Evolutionary conservation across 257 asterid genomes (phyloP), one percentile per base, ranked within the genome.

Genomic region (Orobanche coerulescens): DNA sequence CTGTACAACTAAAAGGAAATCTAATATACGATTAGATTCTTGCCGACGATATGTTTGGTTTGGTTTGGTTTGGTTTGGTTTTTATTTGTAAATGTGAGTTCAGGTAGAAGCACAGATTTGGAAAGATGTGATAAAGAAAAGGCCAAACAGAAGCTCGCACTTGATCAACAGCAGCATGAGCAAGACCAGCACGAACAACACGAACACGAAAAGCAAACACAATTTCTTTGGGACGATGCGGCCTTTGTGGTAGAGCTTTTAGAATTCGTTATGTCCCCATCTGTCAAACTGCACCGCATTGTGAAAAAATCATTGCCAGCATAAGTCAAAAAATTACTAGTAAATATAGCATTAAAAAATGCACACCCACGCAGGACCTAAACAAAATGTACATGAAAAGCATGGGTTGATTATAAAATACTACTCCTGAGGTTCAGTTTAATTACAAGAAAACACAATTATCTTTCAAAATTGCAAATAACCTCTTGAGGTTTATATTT

Each of bases 231-330:
- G 52, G 23, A 46, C 23, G n/a, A n/a, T 46, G 52, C n/a, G n/a
- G n/a, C 52, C 52, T n/a, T n/a, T n/a, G 24, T 18, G 3, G 14
- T 16, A 26, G 54, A 47, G 54, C 51, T 59, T 23, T 19, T 13
- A 5, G 47, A 44, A 49, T 42, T 33, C 5, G 18, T 61, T 9
- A 53, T 25, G 43, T 30, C 68, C 48, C 70, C 67, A 60, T 67
- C 70, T 13, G 14, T 50, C 57, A 15, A 51, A 53, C 83, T 76
- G 80, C 58, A 65, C 12, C 18, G 39, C 49, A 58, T 14, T 5
- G n/a, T 58, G 26, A 55, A 12, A 22, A 42, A 22, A 31, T 19
- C 19, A 72, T n/a, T n/a, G n/a, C n/a, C n/a, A n/a, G n/a, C n/a
- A n/a, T n/a, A n/a, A n/a, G n/a, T n/a, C n/a, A n/a, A n/a, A 15